Evolutionary conservation across 2,329 filamentous ascomycete genomes (phyloP).

Genomic region (Phyllosticta capitalensis): DNA sequence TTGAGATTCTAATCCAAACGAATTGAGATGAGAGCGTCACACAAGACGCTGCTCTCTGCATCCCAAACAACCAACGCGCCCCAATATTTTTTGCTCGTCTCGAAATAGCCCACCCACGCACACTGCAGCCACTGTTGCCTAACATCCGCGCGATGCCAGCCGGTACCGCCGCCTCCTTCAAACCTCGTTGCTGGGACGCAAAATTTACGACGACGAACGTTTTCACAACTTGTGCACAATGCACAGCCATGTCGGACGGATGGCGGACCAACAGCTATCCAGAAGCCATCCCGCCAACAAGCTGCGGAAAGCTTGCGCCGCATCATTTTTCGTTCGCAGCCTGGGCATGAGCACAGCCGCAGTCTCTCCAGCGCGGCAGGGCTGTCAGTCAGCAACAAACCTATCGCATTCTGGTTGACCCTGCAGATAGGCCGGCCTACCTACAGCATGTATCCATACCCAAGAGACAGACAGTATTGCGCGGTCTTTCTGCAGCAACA

Average conservation of each 20-base stretch:
- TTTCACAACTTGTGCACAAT: too few species aligned
- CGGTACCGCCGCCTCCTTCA: neutral
- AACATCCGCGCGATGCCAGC: too few species aligned
- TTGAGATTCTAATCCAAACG: neutral
- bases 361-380: neutral
- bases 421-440: neutral
- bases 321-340: too few species aligned
- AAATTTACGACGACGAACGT: too few species aligned
- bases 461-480: too few species aligned
- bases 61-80: neutral
- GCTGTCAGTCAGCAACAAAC: neutral
- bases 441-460: too few species aligned
- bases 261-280: too few species aligned
- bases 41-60: neutral
- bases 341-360: neutral
- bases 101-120: neutral
- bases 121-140: neutral
- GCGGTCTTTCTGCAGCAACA: too few species aligned
- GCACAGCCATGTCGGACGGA: too few species aligned
- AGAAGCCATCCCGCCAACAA: too few species aligned
- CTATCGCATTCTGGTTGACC: neutral
- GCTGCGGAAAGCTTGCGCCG: too few species aligned
- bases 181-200: too few species aligned
- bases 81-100: neutral
- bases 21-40: neutral